A percentile compares a stretch with the other conserved stretches of the same genome.
These are phyloP conservation scores for Solanum sejunctum DNA, from an alignment of 257 asterid species.

Conservation along the genomic window DNA sequence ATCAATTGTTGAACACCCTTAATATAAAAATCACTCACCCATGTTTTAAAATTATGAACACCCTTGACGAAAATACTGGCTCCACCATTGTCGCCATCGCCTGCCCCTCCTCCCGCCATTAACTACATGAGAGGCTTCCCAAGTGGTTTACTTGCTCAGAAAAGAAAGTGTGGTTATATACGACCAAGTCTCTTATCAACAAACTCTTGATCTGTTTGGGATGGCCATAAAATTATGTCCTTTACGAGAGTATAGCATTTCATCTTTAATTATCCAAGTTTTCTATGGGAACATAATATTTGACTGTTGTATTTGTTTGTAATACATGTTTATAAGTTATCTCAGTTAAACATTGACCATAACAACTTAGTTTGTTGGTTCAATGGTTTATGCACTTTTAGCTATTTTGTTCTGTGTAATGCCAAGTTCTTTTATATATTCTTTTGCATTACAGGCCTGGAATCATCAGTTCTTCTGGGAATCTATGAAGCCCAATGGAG, in stretches of 20 bases:
- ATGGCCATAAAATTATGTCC: background rate
- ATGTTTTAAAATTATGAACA: too few species aligned
- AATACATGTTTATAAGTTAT: background rate
- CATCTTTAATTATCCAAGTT: background rate
- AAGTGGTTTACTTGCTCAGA: background rate
- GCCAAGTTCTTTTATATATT: background rate
- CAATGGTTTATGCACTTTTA: background rate
- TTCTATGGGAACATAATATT: background rate
- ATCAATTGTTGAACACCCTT: too few species aligned
- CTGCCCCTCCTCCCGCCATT: background rate
- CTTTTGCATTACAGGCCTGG: constrained; percentile 42
- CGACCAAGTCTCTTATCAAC: background rate
- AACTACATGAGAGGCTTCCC: background rate
- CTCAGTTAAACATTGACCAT: background rate
- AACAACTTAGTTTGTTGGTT: background rate
- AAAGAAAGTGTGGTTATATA: background rate
- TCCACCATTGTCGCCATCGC: background rate
- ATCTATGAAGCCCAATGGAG: constrained; percentile 89
- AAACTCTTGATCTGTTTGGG: background rate
- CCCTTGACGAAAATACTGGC: too few species aligned
- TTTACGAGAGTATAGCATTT: background rate
- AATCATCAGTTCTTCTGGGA: constrained; percentile 94
- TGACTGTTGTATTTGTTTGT: background rate
- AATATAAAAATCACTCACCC: too few species aligned
- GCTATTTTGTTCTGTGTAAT: background rate